Evolutionary conservation across 805 yeast species (phyloP).

Genomic region (Debaryomyces prosopidis): DNA sequence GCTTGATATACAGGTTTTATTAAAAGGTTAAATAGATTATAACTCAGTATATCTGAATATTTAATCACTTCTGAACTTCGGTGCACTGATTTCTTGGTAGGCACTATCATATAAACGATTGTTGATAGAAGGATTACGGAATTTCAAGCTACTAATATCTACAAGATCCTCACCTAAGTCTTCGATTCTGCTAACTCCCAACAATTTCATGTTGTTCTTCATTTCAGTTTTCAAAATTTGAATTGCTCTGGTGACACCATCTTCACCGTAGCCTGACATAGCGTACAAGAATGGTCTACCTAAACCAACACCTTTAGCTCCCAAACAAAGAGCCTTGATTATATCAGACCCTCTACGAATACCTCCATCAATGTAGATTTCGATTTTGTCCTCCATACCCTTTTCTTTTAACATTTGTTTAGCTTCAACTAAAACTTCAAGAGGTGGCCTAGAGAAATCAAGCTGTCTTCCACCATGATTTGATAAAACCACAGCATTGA

Average conservation of each 20-base stretch:
- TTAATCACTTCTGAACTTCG: too few relatives aligned
- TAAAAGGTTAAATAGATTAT: too few relatives aligned
- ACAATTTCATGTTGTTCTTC: conserved; percentile 73
- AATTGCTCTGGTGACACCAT: conserved; percentile 60
- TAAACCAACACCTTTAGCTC: conserved; percentile 70
- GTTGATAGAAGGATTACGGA: conserved; percentile 12
- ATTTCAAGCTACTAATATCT: conserved; percentile 25
- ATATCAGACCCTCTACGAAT: conserved; percentile 68
- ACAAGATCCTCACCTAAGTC: conserved; percentile 45
- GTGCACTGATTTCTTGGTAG: conserved; percentile 14
- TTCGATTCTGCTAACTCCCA: conserved; percentile 65
- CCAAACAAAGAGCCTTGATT: conserved; percentile 64
- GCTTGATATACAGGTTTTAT: too few relatives aligned
- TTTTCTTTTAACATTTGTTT: conserved; percentile 50
- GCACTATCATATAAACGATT: conserved; percentile 12
- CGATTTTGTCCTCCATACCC: conserved; percentile 47
- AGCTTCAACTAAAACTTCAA: conserved; percentile 72
- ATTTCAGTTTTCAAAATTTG: conserved; percentile 69
- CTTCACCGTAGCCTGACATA: conserved; percentile 61
- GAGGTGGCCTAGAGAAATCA: conserved; percentile 78
- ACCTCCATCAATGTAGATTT: conserved; percentile 69
- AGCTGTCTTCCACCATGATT: conserved; percentile 91
- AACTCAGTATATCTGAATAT: too few relatives aligned
- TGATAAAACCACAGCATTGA: conserved; percentile 77
- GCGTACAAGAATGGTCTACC: conserved; percentile 71